Evolutionary conservation across 2,329 filamentous ascomycete genomes (phyloP), one percentile per base, ranked within the genome.

Genomic region (Calonectria hongkongensis): DNA sequence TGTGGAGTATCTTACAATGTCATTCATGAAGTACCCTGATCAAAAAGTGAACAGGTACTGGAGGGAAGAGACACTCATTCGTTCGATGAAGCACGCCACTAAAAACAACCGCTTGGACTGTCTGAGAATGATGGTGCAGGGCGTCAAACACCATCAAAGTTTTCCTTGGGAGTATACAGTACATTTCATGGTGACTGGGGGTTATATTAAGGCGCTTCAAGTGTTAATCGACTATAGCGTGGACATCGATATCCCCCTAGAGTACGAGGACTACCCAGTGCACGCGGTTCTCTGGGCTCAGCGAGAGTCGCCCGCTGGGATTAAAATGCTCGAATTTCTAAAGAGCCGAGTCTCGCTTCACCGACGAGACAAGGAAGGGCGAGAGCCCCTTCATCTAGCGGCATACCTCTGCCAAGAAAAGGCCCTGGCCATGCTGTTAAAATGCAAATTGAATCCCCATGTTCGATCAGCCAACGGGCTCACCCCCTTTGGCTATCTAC

Each of bases 361-460:
- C 41, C 58, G 27, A 15, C 58, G 41, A 39, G 58, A 63, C 39
- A 33, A 21, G 16, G 58, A 63, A 33, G 58, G 58, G 5, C 58
- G 58, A 16, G 58, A 43, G 28, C 58, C 58, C 18, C 47, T 63
- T 43, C 58, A 63, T 13, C 12, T 63, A n/a, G 58, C 58, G 9
- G 27, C 58, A 13, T 63, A 45, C 25, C 58, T 63, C 4, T n/a
- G 58, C 16, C 41, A 47, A 16, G 58, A 47, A 16, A 16, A 63
- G 25, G 41, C 41, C 12, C 16, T 63, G 39, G 28, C 15, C 16
- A 25, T 63, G 16, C 28, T 63, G 5, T 43, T 63, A 13, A 21
- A 60, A 39, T 60, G 33, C n/a, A 36, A 16, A 25, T 21, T 60
- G 13, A 28, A 27, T 30, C 33, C 54, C 7, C 27, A 41, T n/a